phyloP scores from a whole-genome alignment of 2,329 filamentous ascomycete genomes.

The Chrysoporthe deuterocubensis region DNA sequence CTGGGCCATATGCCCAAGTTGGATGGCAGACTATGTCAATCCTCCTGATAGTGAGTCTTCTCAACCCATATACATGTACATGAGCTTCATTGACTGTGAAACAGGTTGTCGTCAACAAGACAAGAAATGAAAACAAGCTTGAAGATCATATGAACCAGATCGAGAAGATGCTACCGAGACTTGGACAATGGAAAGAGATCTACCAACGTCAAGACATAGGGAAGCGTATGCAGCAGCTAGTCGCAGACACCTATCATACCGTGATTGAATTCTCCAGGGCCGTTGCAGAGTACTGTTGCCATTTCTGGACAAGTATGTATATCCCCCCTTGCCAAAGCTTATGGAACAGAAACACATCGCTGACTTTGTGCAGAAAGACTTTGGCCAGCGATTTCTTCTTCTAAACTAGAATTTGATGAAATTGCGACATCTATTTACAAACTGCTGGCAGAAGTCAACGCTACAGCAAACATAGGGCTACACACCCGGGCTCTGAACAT shows the following conservation, averaged over 20 bases:
- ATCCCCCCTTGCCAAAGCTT: too few species aligned
- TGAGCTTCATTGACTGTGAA: not conserved
- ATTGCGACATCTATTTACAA: slow-evolving; percentile 12
- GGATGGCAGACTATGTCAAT: slow-evolving; percentile 17
- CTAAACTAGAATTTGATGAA: slow-evolving; percentile 6
- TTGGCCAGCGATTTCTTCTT: not conserved
- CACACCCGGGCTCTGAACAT: slow-evolving; percentile 12
- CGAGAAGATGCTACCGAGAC: slow-evolving; percentile 30
- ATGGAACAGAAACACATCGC: too few species aligned
- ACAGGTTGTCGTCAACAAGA: slow-evolving; percentile 16
- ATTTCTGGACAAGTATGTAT: slow-evolving; percentile 12
- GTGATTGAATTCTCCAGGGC: slow-evolving; percentile 26
- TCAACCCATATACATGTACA: not conserved
- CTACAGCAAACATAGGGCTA: slow-evolving; percentile 1
- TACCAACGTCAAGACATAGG: slow-evolving; percentile 27
- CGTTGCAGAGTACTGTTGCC: slow-evolving; percentile 30
- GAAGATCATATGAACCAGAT: slow-evolving; percentile 8
- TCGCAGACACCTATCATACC: not conserved
- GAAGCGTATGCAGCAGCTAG: slow-evolving; percentile 22
- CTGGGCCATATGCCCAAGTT: slow-evolving; percentile 12
- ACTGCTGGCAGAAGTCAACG: slow-evolving; percentile 12
- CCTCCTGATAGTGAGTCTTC: slow-evolving; percentile 10
- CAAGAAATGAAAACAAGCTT: slow-evolving; percentile 7
- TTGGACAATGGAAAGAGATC: slow-evolving; percentile 31
- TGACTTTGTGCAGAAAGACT: not conserved